Evolutionary conservation across 2,329 filamentous ascomycete species (phyloP), one percentile per base, ranked within the genome.

Genomic region (Myriangium duriaei): DNA sequence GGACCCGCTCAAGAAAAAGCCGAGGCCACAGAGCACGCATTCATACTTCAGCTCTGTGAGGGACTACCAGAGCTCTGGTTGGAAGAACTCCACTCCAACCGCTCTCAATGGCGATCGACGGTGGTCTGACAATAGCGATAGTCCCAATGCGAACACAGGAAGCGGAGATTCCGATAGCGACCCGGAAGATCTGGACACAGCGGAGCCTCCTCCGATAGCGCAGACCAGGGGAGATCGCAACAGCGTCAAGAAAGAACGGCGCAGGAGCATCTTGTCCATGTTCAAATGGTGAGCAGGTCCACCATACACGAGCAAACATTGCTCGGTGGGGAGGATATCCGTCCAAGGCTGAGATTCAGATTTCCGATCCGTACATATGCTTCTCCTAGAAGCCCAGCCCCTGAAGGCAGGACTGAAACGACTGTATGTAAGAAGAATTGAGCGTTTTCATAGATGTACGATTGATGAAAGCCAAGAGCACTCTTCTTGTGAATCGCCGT

Each of bases 201-300:
- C 41, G 12, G 32, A 34, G 4, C 17, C 32, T 7, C 48, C 47
- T 14, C 48, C 47, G 1, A 49, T 48, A 28, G 48, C 51, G n/a
- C 49, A 49, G 9, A 36, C 40, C 6, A 38, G 42, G 13, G 41
- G 49, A 57, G 42, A 14, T 44, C 44, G 15, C 41, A 49, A 10
- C 48, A 47, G n/a, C 49, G 55, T n/a, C 58, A 54, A 40, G 51
- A 64, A 31, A 54, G 57, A 37, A 67, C 21, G 66, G 52, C 55
- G 64, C 41, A 67, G 67, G 52, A 67, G 63, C 42, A 60, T 68
- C 41, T 46, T 65, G 40, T 52, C 54, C 14, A 61, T 64, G 19
- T 67, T 67, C 46, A 57, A 56, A 37, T 51, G 55, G 29, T 30
- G 12, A 30, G 4, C 4, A 9, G 10, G n/a, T n/a, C n/a, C n/a